Evolutionary conservation across 345 rosid genomes (phyloP).

Genomic region (Gossypium rotundifolium): DNA sequence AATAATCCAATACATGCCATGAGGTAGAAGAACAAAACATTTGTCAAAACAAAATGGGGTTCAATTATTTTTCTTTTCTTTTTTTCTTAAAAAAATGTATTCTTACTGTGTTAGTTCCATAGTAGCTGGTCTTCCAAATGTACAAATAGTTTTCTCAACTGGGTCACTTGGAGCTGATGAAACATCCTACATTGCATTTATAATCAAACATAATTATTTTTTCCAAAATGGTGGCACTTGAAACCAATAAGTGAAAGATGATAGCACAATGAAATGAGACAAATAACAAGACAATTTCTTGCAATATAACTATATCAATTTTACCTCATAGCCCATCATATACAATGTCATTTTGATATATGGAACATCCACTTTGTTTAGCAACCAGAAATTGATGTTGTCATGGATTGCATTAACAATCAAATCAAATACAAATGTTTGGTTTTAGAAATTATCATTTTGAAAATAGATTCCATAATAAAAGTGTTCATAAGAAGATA

Average conservation of each 20-base stretch:
- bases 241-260: no score
- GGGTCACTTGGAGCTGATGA: constrained; percentile 68
- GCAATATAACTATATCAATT: background rate
- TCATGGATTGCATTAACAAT: no score
- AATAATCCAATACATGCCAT: background rate
- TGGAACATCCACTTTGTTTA: constrained; percentile 85
- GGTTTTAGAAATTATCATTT: no score
- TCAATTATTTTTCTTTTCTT: background rate
- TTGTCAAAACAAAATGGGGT: background rate
- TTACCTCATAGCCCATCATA: constrained; percentile 92
- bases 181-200: constrained; percentile 42
- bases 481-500: no score
- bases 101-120: constrained; percentile 87
- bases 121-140: constrained; percentile 76
- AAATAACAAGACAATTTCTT: no score
- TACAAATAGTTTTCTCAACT: constrained; percentile 80
- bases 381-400: constrained; percentile 38
- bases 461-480: no score
- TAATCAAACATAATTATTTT: background rate
- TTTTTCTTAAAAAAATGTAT: background rate
- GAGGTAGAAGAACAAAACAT: background rate
- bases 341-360: constrained; percentile 88
- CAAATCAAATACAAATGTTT: no score
- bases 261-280: no score
- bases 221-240: background rate